Base-by-base conservation (phyloP, 2,329 filamentous ascomycete species). In the Trichoderma semiorbis region DNA sequence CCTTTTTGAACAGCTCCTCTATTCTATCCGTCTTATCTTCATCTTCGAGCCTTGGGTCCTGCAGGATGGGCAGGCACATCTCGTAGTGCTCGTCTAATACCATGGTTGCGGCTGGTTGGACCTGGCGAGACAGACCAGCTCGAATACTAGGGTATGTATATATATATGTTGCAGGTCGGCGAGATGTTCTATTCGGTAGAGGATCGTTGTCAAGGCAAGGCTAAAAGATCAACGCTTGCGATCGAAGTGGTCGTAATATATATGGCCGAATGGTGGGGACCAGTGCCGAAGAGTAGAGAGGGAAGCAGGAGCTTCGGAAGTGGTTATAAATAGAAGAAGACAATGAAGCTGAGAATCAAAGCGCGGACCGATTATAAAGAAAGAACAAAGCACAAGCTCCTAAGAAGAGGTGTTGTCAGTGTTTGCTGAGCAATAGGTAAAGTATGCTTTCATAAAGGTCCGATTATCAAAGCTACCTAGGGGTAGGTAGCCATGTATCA, bases 1-100 rank as follows among this genome's bases (percentile, higher is more conserved):
- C 90, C 76, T 90, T 91, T 82, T 90, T 91, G 77, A 98, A 86
- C 68, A 98, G 86, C 75, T 94, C 92, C 83, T 98, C 95, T 68
- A 98, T 86, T 83, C 89, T 93, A 82, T 98, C 95, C 63, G 93
- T 95, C 86, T 96, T 97, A 79, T 98, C 95, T 83, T 99, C 96
- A 74, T 98, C 96, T 77, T 97, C 93, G 73, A 97, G 86, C 70
- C 87, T 86, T 72, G 90, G 84, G 83, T 98, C 92, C 84, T 96
- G 91, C 75, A 99, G 88, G 79, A 98, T 89, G 67, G 94, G 93
- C 80, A 97, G 89, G 81, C 94, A 97, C 78, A 96, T 89, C 77
- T 98, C 94, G 85, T 97, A 97, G 70, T 95, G 90, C 77, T 95
- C 91, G 86, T 98, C 95, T 77, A 95, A 93, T 74, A 97, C 91